Evolutionary conservation across 306 rosid species (phyloP).

Genomic region (Trichosanthes truncata): DNA sequence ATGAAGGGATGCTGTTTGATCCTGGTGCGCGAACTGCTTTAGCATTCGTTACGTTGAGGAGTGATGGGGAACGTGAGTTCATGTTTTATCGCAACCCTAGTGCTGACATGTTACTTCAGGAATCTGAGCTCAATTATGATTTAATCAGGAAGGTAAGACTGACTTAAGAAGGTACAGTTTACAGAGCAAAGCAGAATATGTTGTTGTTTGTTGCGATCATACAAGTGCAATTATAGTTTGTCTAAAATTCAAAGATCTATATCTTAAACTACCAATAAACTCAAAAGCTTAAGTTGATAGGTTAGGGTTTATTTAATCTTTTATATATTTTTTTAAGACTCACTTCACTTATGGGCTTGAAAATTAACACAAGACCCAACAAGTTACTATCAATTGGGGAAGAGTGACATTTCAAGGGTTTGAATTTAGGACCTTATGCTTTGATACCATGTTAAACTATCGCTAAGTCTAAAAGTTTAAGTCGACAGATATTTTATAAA

Average conservation of each 20-base stretch:
- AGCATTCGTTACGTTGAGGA: conserved; percentile 86
- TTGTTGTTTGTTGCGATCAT: neutral
- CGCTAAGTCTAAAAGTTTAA: neutral
- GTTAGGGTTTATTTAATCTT: neutral
- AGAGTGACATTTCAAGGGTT: neutral
- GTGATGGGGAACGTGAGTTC: conserved; percentile 93
- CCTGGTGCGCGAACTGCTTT: conserved; percentile 92
- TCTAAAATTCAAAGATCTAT: neutral
- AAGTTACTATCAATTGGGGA: neutral
- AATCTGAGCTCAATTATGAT: conserved; percentile 64
- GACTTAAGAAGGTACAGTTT: neutral
- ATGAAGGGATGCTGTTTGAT: conserved; percentile 80
- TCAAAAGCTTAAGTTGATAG: neutral
- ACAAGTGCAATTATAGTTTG: neutral
- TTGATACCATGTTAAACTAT: neutral
- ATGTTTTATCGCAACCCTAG: conserved; percentile 98
- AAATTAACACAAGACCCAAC: neutral
- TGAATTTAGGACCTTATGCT: neutral
- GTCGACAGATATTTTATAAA: neutral
- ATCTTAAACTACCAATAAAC: neutral
- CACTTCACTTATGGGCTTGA: neutral
- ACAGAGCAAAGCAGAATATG: neutral
- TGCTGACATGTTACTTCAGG: conserved; percentile 92
- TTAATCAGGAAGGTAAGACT: conserved; percentile 61
- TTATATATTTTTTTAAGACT: neutral